Evolutionary conservation across 805 yeast species (phyloP), one percentile per base, ranked within the genome.

Genomic region (Ogataea siamensis): DNA sequence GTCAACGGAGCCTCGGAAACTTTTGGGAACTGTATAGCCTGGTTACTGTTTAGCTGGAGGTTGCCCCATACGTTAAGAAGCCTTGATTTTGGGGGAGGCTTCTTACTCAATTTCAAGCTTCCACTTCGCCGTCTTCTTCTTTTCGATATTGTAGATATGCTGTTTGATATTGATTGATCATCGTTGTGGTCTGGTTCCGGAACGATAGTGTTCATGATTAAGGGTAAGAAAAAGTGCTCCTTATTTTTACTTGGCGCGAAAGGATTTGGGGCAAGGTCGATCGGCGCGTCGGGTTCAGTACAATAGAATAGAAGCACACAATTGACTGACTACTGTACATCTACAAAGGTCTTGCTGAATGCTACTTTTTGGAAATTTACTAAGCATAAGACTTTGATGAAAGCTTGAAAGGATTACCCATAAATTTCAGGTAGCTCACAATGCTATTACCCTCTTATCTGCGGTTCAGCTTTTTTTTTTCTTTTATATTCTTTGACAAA

Each of bases 101-200:
- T 38, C 23, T 38, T 43, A 10, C 37, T 36, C 18, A 49, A 38
- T 22, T 44, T 28, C 13, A 49, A 37, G 24, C 53, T 49, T 12
- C 53, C 50, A 5, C 38, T 43, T 19, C 47, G 37, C 32, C 49
- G 39, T 28, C 41, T 39, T 21, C 47, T 33, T 28, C 43, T 32
- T 28, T 25, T 45, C 13, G 45, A 37, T 3, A 32, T 29, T 3
- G 52, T 44, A 5, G 49, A 47, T 5, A 39, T 12, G n/a, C 48
- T 51, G 34, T 37, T 42, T 17, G 42, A 32, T 14, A 44, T 31
- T 11, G 50, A 46, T n/a, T 25, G 24, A 20, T 42, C 41, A 28
- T 46, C 47, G 7, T 28, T 17, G 14, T 34, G 37, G 13, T 34
- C 38, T 12, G 28, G 10, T 4, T 37, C 28, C 25, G 15, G n/a